Conservation (phyloP, 352 stramenopile species). For the Paralagenidium karlingii region DNA sequence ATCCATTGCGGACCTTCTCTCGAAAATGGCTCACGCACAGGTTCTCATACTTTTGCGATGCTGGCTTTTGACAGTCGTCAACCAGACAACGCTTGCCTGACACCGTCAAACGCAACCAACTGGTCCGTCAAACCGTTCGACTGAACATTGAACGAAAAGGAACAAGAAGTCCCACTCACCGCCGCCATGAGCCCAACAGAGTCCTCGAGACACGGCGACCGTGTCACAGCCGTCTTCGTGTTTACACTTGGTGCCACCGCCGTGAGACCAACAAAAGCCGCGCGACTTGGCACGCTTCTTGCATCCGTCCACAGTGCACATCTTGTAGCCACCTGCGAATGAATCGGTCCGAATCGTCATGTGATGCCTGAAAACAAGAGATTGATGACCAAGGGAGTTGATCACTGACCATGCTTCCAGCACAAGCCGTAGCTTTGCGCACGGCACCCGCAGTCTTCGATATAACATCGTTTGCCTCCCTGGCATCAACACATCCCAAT, state of each 20-base stretch:
- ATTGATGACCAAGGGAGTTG: too few relatives aligned
- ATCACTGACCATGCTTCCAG: constrained; percentile 70
- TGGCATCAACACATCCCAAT: neutral
- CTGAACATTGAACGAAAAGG: too few relatives aligned
- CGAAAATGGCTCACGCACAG: constrained; percentile 34
- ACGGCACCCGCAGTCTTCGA: constrained; percentile 42
- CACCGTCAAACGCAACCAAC: neutral
- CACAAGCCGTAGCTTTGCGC: constrained; percentile 58
- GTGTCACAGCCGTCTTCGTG: constrained; percentile 37
- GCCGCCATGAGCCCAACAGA: constrained; percentile 68
- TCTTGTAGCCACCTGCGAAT: constrained; percentile 46
- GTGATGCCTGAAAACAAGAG: neutral
- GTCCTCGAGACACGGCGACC: constrained; percentile 63
- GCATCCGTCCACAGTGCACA: constrained; percentile 56
- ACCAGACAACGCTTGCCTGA: constrained; percentile 14
- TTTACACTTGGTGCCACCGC: constrained; percentile 75
- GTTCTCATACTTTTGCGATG: constrained; percentile 19
- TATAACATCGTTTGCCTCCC: constrained; percentile 50
- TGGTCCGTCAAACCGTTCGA: too few relatives aligned
- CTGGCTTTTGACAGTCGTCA: constrained; percentile 27
- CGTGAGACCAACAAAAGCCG: constrained; percentile 80
- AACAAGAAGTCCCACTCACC: constrained; percentile 64
- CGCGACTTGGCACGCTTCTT: constrained; percentile 74
- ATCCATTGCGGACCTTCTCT: too few relatives aligned
- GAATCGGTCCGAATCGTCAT: neutral